Percentiles rank a stretch among this genome's conserved stretches.
These are phyloP conservation scores for Fusarium phyllophilum DNA, from an alignment of 2,329 filamentous ascomycete genomes.

Conservation along the genomic window DNA sequence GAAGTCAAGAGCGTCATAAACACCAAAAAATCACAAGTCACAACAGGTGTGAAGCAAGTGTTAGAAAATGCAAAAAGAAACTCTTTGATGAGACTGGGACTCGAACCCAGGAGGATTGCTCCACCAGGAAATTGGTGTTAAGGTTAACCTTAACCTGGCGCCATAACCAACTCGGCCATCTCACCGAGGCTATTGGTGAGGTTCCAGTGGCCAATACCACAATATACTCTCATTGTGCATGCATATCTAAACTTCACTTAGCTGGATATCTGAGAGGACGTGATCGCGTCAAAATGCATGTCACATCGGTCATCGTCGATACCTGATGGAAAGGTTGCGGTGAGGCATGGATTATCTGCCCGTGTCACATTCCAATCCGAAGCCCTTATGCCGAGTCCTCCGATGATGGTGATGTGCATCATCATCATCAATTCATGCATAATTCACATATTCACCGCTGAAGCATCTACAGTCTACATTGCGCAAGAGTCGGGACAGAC, in stretches of 20 bases:
- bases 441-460: not conserved
- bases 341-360: not conserved
- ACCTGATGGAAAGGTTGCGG: not conserved
- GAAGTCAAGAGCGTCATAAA: not conserved
- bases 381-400: not conserved
- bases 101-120: constrained; percentile 46
- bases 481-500: not conserved
- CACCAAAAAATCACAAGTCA: not conserved
- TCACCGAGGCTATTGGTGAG: constrained; percentile 28
- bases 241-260: not conserved
- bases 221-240: accelerated
- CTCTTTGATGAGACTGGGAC: constrained; percentile 43
- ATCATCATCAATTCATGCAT: not conserved
- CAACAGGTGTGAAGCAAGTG: accelerated
- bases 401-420: not conserved
- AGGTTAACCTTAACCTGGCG: constrained; percentile 45
- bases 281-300: constrained; percentile 5
- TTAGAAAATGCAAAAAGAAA: not conserved
- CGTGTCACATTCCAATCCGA: not conserved
- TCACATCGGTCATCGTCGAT: not conserved
- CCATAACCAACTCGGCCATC: constrained; percentile 47
- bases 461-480: constrained; percentile 4
- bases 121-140: constrained; percentile 44
- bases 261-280: not conserved
- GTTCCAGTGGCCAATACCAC: accelerated